A percentile compares a stretch with the other conserved stretches of the same genome.
Evolutionary conservation across 176 grass and related monocot genomes (phyloP).

Genomic region (Cymbopogon citratus): DNA sequence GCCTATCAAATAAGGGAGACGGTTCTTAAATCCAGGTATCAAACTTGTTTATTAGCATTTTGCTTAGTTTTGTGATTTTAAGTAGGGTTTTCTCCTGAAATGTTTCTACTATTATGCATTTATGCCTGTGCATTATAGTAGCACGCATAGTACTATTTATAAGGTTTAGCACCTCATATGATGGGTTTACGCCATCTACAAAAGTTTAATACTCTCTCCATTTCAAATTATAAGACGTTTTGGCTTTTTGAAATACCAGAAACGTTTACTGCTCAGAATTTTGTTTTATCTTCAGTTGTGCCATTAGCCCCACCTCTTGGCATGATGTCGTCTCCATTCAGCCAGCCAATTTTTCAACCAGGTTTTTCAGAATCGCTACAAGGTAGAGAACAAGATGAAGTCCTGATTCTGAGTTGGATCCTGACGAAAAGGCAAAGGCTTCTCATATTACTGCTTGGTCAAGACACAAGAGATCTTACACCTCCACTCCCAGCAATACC

Average conservation of each 20-base stretch:
- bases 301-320: slow-evolving; percentile 33
- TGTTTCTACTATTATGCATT: neutral
- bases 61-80: neutral
- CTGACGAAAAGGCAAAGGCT: slow-evolving; percentile 72
- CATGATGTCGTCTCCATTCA: slow-evolving; percentile 40
- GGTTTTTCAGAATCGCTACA: slow-evolving; percentile 43
- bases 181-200: too few species aligned
- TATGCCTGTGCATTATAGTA: neutral
- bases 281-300: slow-evolving; percentile 37
- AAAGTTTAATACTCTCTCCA: too few species aligned
- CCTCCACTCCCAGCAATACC: too few species aligned
- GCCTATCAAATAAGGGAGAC: too few species aligned
- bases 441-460: slow-evolving; percentile 28
- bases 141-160: too few species aligned
- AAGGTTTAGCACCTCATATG: too few species aligned
- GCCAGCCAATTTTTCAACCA: slow-evolving; percentile 44
- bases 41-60: too few species aligned
- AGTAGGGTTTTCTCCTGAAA: neutral
- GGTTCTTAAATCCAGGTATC: too few species aligned
- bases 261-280: slow-evolving; percentile 35
- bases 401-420: slow-evolving; percentile 90
- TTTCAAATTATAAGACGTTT: too few species aligned
- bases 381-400: slow-evolving; percentile 82
- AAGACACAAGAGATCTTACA: too few species aligned
- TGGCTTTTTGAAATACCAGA: neutral